Evolutionary conservation across 768 basidiomycete species (phyloP).

Genomic region (Hypholoma fasciculare): DNA sequence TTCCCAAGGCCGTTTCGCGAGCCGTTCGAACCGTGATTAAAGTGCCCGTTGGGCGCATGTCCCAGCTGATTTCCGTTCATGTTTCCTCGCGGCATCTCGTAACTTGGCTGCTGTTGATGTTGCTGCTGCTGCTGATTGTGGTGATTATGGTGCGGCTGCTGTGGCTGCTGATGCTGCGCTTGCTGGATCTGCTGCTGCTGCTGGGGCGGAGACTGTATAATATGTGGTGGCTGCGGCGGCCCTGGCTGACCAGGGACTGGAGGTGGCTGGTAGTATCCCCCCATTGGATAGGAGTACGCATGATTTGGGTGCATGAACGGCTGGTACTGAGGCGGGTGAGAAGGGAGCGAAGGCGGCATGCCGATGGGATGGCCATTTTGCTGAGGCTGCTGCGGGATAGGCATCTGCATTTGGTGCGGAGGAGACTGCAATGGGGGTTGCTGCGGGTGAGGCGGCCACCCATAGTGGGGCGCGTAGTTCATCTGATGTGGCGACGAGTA

Average conservation of each 20-base stretch:
- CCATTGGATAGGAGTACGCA: constrained; percentile 28
- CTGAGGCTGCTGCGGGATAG: constrained; percentile 30
- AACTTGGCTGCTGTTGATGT: constrained; percentile 16
- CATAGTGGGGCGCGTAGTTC: constrained; percentile 34
- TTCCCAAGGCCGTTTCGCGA: constrained; percentile 29
- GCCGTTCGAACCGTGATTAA: constrained; percentile 21
- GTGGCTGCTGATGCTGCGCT: constrained; percentile 10
- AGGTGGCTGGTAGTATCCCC: constrained; percentile 29
- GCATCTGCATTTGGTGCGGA: constrained; percentile 27
- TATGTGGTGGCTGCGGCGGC: constrained; percentile 25
- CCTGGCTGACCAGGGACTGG: constrained; percentile 23
- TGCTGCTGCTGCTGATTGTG: constrained; percentile 13
- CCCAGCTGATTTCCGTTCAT: constrained; percentile 26
- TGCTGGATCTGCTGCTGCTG: constrained; percentile 11
- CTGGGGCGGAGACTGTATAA: constrained; percentile 14
- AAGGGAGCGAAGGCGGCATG: constrained; percentile 24
- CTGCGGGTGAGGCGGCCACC: constrained; percentile 34
- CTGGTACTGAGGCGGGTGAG: constrained; percentile 33
- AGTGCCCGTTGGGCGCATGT: constrained; percentile 16
- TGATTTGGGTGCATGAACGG: constrained; percentile 33
- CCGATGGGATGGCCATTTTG: constrained; percentile 24
- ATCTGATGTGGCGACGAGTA: constrained; percentile 31
- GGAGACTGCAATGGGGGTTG: constrained; percentile 32
- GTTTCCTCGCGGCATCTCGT: constrained; percentile 26
- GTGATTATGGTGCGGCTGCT: constrained; percentile 6